phyloP scores from a whole-genome alignment of 2,329 filamentous ascomycete species.

The Colletotrichum sp. region DNA sequence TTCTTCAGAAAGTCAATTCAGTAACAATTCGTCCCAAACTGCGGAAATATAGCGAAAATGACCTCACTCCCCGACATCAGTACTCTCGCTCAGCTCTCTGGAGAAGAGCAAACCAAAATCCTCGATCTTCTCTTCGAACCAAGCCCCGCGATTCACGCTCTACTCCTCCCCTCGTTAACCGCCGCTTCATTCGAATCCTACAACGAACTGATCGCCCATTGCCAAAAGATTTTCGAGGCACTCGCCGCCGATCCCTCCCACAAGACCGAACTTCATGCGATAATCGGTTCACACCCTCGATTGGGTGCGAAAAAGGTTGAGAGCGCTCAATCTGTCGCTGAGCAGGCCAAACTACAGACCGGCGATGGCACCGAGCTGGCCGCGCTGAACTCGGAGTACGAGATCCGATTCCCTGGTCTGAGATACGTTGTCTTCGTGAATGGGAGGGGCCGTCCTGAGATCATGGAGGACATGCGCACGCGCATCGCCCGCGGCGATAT shows the following conservation, averaged over 20 bases:
- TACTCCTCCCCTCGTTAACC: conserved; percentile 72
- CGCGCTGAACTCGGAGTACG: conserved; percentile 77
- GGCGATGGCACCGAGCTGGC: conserved; percentile 64
- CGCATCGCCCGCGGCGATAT: conserved; percentile 75
- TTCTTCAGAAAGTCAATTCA: not conserved
- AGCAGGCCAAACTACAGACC: conserved; percentile 77
- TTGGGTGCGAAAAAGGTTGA: conserved; percentile 82
- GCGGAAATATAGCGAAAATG: conserved; percentile 1
- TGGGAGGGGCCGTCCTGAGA: conserved; percentile 72
- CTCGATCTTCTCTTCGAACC: conserved; percentile 89
- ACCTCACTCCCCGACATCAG: conserved; percentile 61
- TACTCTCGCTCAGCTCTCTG: conserved; percentile 60
- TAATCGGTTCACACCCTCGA: conserved; percentile 82
- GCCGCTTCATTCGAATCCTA: conserved; percentile 68
- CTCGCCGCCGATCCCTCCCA: conserved; percentile 57
- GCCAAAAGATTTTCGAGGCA: conserved; percentile 67
- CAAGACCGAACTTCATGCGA: conserved; percentile 66
- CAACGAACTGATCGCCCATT: conserved; percentile 68
- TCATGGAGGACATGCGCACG: conserved; percentile 82
- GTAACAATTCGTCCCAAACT: not conserved
- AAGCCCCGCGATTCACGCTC: conserved; percentile 73
- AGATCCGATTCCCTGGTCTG: conserved; percentile 79
- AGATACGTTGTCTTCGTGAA: conserved; percentile 94
- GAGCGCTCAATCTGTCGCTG: conserved; percentile 79
- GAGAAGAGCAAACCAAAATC: conserved; percentile 57